These are phyloP conservation scores for Psilocybe sp. DNA, from an alignment of 768 basidiomycete genomes.

Conservation along the genomic window DNA sequence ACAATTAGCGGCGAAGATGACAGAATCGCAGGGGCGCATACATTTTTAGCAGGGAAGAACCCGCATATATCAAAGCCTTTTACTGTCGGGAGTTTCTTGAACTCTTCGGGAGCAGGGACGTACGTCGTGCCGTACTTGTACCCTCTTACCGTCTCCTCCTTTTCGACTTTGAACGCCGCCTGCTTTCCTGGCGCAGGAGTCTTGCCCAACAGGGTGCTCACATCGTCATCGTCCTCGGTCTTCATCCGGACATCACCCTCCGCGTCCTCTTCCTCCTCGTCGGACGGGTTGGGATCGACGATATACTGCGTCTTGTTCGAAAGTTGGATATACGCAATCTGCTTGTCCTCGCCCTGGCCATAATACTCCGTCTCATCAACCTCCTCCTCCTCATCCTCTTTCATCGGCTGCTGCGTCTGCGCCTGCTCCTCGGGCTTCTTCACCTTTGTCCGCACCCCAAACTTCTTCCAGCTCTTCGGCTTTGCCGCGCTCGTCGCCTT, in stretches of 20 bases:
- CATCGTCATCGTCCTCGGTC: conserved; percentile 29
- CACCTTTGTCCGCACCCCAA: conserved; percentile 39
- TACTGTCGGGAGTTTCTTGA: conserved; percentile 66
- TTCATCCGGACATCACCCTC: conserved; percentile 41
- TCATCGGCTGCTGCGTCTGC: conserved; percentile 32
- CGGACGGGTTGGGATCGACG: conserved; percentile 41
- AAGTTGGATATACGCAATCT: conserved; percentile 37
- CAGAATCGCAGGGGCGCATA: conserved; percentile 27
- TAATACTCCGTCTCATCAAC: no score
- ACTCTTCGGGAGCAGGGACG: conserved; percentile 83
- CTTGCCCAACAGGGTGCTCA: conserved; percentile 25
- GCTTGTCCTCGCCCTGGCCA: conserved; percentile 20
- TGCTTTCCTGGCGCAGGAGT: conserved; percentile 28
- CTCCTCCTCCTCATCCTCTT: background rate
- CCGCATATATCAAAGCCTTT: conserved; percentile 88
- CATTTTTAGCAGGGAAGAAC: conserved; percentile 72
- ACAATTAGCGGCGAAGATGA: background rate
- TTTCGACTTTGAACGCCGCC: conserved; percentile 54
- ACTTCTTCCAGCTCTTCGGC: conserved; percentile 81
- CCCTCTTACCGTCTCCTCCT: conserved; percentile 75
- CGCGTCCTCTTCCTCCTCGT: conserved; percentile 30
- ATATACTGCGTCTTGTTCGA: conserved; percentile 56
- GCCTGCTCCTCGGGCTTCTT: conserved; percentile 22
- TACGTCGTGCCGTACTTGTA: conserved; percentile 92
- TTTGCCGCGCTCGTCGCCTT: conserved; percentile 75